Base-by-base conservation (phyloP, 441 rosid species). In the Erodium texanum region DNA sequence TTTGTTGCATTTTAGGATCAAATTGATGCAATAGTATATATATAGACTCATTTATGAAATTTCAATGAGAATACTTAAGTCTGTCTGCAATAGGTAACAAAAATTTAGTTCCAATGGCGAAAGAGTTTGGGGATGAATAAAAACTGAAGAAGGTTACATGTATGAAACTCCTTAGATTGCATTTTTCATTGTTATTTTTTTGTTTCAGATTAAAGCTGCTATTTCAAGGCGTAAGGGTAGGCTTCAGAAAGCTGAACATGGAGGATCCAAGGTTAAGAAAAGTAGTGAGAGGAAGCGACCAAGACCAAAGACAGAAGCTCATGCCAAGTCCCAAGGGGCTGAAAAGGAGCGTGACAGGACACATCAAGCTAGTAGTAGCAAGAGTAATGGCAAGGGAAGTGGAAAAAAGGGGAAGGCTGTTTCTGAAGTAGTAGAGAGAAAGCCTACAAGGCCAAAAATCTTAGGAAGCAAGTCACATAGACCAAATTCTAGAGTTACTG, bases 141-240 rank as follows among this genome's bases (percentile, higher is more conserved):
- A 75, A 56, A 52, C 62, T 75, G 45, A 64, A 68, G 24, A 70
- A 62, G 70, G 43, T 41, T 75, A 24, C 63, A 62, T 64, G 58
- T 27, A 23, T 70, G 34, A 29, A 66, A 20, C 68, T 75, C 24
- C 19, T 71, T 67, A 15, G 5, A 64, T 56, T 52, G 69, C 38
- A 71, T 67, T 71, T 67, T 69, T 70, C 34, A 41, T 34, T 1
- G 27, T 58, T 65, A 52, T 24, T 16, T 32, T 32, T 75, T 58
- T 66, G 61, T 70, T 23, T 24, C 68, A 75, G 78, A 68, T 75
- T 67, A 71, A 71, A 56, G 78, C 74, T 16, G 23, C 43, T 27
- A 71, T 75, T 64, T 70, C 74, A 41, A 67, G 67, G 71, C 74
- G 74, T 6, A 38, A 38, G 62, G 38, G 45, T 24, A 2, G 50